Evolutionary conservation across 768 basidiomycete species (phyloP).

Genomic region (Floccularia luteovirens): DNA sequence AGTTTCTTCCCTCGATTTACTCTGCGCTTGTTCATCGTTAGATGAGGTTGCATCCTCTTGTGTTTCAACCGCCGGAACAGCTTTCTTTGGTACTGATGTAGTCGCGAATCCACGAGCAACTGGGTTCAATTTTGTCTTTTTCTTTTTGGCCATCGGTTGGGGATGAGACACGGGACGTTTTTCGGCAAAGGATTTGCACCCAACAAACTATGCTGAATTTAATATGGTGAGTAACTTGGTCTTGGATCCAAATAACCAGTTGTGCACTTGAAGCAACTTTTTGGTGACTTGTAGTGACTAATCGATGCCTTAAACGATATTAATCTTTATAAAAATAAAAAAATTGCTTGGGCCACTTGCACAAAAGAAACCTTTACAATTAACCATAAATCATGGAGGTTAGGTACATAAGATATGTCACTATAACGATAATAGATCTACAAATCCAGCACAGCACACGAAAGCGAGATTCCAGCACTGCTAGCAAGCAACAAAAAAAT

Average conservation of each 20-base stretch:
- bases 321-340: too few relatives aligned
- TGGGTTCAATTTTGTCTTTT: slow-evolving; percentile 74
- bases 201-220: too few relatives aligned
- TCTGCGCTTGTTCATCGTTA: slow-evolving; percentile 11
- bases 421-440: too few relatives aligned
- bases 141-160: slow-evolving; percentile 69
- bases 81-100: slow-evolving; percentile 78
- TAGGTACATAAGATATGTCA: too few relatives aligned
- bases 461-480: not conserved
- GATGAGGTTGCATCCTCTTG: slow-evolving; percentile 7
- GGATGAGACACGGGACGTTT: not conserved
- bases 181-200: slow-evolving; percentile 3
- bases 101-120: slow-evolving; percentile 74
- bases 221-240: too few relatives aligned
- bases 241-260: too few relatives aligned
- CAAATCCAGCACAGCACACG: not conserved
- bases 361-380: too few relatives aligned
- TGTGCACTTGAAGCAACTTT: too few relatives aligned
- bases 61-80: slow-evolving; percentile 19
- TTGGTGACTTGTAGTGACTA: too few relatives aligned
- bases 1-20: slow-evolving; percentile 16
- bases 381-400: too few relatives aligned
- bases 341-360: too few relatives aligned
- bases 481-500: not conserved
- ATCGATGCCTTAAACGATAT: not conserved